These are phyloP conservation scores for Corrigiola litoralis DNA, from an alignment of 179 eudicot species.

Conservation along the genomic window DNA sequence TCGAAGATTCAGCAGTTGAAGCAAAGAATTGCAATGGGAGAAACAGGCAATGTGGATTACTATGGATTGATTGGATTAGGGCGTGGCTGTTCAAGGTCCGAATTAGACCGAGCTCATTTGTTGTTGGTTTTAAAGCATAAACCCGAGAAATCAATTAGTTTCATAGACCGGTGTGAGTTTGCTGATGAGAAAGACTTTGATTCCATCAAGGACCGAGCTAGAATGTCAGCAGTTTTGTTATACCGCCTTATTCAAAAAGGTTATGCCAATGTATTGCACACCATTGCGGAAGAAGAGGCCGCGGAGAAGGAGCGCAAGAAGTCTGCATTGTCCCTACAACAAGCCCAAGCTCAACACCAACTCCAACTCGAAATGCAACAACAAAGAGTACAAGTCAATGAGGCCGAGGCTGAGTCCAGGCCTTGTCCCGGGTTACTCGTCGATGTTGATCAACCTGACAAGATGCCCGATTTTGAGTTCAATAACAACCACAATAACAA, in stretches of 20 bases:
- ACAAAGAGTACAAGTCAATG: background rate
- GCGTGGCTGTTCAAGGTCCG: slow-evolving; percentile 78
- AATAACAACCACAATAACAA: background rate
- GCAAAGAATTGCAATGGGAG: slow-evolving; percentile 70
- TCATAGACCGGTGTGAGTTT: slow-evolving; percentile 78
- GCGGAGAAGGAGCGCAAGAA: slow-evolving; percentile 51
- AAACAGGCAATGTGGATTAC: slow-evolving; percentile 70
- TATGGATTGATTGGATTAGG: slow-evolving; percentile 73
- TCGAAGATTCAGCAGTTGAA: slow-evolving; percentile 64
- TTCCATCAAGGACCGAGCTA: slow-evolving; percentile 63
- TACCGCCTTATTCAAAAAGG: slow-evolving; percentile 79
- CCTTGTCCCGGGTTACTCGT: slow-evolving; percentile 13
- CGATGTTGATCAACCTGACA: slow-evolving; percentile 27
- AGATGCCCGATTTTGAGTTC: background rate
- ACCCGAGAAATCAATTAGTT: slow-evolving; percentile 67
- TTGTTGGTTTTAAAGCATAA: slow-evolving; percentile 71
- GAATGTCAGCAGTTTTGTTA: slow-evolving; percentile 60
- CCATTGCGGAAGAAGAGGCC: slow-evolving; percentile 55
- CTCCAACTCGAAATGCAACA: background rate
- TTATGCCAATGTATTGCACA: slow-evolving; percentile 41
- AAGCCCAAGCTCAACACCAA: slow-evolving; percentile 32
- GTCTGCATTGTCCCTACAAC: slow-evolving; percentile 48
- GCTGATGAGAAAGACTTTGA: slow-evolving; percentile 66
- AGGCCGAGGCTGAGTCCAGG: background rate
- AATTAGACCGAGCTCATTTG: slow-evolving; percentile 82